A percentile compares a stretch with the other conserved stretches of the same genome.
phyloP scores from a whole-genome alignment of 768 basidiomycete species.

The Hygrocybe coccinea region DNA sequence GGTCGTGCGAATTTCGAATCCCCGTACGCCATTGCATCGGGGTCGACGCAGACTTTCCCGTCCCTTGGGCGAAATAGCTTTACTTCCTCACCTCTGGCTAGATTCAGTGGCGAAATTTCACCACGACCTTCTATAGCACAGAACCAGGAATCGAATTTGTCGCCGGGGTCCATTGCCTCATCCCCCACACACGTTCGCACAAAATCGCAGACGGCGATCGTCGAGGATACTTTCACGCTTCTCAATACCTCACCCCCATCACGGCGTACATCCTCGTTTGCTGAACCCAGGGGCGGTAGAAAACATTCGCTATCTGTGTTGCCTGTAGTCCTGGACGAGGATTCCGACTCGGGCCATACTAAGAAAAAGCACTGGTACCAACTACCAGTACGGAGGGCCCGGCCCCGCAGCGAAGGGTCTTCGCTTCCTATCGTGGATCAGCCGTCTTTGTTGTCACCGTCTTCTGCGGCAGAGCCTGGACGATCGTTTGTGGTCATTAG shows the following conservation, averaged over 20 bases:
- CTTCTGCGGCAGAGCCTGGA: conserved; percentile 33
- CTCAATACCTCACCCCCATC: conserved; percentile 13
- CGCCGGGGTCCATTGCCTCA: conserved; percentile 57
- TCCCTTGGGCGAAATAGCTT: conserved; percentile 49
- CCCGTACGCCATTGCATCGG: conserved; percentile 72
- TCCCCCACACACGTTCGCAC: conserved; percentile 62
- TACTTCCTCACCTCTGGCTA: conserved; percentile 14
- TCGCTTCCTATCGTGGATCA: conserved; percentile 32
- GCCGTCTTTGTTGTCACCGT: conserved; percentile 26
- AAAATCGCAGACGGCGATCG: conserved; percentile 78
- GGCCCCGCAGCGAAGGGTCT: conserved; percentile 51
- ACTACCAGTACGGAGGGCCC: conserved; percentile 42
- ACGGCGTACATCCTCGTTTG: conserved; percentile 5
- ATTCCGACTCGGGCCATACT: conserved; percentile 36
- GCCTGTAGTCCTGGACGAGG: background rate
- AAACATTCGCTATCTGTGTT: background rate
- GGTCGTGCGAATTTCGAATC: conserved; percentile 81
- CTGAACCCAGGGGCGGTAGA: background rate
- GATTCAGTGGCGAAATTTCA: conserved; percentile 39
- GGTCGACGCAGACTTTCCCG: conserved; percentile 63
- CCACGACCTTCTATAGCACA: conserved; percentile 48
- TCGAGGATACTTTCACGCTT: conserved; percentile 54
- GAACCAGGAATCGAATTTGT: conserved; percentile 36
- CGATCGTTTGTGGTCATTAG: conserved; percentile 66
- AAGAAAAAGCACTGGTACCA: conserved; percentile 73